Evolutionary conservation across 2,329 filamentous ascomycete species (phyloP), one percentile per base, ranked within the genome.

Genomic region (Epichloe baconii): DNA sequence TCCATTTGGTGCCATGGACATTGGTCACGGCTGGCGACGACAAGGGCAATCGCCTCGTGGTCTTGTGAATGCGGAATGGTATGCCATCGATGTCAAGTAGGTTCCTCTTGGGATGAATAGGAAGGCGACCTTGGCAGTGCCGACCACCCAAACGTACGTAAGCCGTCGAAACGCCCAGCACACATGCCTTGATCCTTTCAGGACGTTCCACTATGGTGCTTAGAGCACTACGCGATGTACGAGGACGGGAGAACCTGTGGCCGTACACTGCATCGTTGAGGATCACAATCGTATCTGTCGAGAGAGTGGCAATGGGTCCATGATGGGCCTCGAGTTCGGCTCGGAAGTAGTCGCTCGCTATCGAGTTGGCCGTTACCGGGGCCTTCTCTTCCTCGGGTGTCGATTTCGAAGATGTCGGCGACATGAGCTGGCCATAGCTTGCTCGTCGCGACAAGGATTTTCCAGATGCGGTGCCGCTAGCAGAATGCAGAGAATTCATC

Each of bases 241-340:
- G 83, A 4, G 88, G 88, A 44, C 93, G 79, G 11, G 90, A 88
- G 66, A 83, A 98, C 21, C 89, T 83, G 69, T 98, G 93, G 23
- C 91, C 90, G 64, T 97, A 98, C 68, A 91, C 95, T 49, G 86
- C 83, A 69, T 98, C 93, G 61, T 97, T 89, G 2, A 98, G 71
- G 34, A 98, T 77, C 45, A 97, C 89, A 4, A 94, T 69, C 0
- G 88, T 88, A 54, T 89, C 73, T 11, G 77, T 67, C 36, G 68
- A 57, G 26, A 66, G 62, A 8, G 67, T 66, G 2, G 68, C 64
- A 11, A 68, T 64, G 2, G 62, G 62, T 35, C 71, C 68, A 52
- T 83, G 77, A 59, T 88, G 83, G 6, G 75, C 66, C 15, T 78
- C 73, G 35, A 94, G 66, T 63, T 95, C 88, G 54, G 76, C 78